A percentile compares a stretch with the other conserved stretches of the same genome.
Conservation (phyloP, 495 filamentous ascomycete genomes). For the Hypoxylon perforatum region DNA sequence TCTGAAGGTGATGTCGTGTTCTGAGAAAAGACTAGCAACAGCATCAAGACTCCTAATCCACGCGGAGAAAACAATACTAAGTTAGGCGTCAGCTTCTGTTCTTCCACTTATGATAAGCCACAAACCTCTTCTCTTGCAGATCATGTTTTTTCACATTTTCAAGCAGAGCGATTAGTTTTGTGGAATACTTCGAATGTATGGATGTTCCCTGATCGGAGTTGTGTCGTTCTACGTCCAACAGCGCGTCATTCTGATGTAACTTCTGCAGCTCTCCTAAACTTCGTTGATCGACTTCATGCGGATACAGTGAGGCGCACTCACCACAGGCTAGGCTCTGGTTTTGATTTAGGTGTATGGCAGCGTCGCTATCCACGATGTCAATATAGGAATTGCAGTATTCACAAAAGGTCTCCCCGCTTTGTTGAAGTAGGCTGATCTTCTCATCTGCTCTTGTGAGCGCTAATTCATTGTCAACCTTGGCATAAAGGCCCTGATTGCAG, state of each 20-base stretch:
- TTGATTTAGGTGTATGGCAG: too few relatives aligned
- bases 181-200: background rate
- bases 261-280: too few relatives aligned
- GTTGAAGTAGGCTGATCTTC: background rate
- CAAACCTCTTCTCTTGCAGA: background rate
- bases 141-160: background rate
- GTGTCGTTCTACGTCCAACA: too few relatives aligned
- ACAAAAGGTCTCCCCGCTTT: background rate
- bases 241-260: too few relatives aligned
- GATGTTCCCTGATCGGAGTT: background rate
- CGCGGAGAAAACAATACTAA: constrained; percentile 60
- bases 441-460: background rate
- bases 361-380: too few relatives aligned
- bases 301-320: too few relatives aligned
- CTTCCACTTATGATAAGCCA: background rate
- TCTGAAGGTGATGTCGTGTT: constrained; percentile 38
- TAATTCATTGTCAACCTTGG: too few relatives aligned
- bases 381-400: too few relatives aligned
- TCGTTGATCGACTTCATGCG: too few relatives aligned
- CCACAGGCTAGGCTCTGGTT: too few relatives aligned
- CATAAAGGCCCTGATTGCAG: background rate
- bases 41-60: constrained; percentile 59
- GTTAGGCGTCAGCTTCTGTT: background rate
- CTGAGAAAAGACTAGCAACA: constrained; percentile 33
- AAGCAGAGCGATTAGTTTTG: background rate